A percentile compares a stretch with the other conserved stretches of the same genome.
phyloP scores from a whole-genome alignment of 129 eudicot genomes.

The Apium graveolens region DNA sequence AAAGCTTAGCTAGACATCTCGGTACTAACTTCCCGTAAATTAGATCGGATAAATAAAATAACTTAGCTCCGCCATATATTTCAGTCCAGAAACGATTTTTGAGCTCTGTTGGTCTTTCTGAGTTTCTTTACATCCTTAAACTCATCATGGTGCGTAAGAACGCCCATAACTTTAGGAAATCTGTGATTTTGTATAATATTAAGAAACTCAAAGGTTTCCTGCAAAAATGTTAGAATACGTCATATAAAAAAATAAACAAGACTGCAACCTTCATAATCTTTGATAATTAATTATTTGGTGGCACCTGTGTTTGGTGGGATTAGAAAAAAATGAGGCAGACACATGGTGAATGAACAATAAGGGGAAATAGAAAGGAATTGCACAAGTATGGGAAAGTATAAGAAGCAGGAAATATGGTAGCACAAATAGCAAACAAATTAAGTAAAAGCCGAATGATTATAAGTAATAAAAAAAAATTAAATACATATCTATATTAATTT shows the following conservation, averaged over 20 bases:
- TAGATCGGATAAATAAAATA: slow-evolving; percentile 90
- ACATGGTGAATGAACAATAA: not conserved
- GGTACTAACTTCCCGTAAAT: slow-evolving; percentile 79
- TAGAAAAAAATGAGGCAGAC: not conserved
- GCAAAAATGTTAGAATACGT: slow-evolving; percentile 17
- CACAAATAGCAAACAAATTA: not conserved
- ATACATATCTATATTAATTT: not conserved
- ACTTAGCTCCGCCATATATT: slow-evolving; percentile 84
- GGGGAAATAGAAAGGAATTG: not conserved
- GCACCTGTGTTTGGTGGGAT: not conserved
- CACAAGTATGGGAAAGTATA: not conserved
- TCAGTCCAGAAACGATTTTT: slow-evolving; percentile 99
- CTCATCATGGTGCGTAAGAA: slow-evolving; percentile 91
- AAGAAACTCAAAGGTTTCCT: slow-evolving; percentile 97
- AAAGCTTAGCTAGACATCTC: too few species aligned
- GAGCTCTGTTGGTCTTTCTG: slow-evolving; percentile 77
- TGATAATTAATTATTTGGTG: not conserved
- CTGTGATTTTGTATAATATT: slow-evolving; percentile 93
- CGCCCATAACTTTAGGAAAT: slow-evolving; percentile 96
- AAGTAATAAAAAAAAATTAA: not conserved
- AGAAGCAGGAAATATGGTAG: not conserved
- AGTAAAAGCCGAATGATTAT: not conserved
- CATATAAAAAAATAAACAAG: not conserved
- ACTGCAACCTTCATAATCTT: not conserved
- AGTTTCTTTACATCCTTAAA: slow-evolving; percentile 93